phyloP scores from a whole-genome alignment of 306 rosid species.

The Senna tora region DNA sequence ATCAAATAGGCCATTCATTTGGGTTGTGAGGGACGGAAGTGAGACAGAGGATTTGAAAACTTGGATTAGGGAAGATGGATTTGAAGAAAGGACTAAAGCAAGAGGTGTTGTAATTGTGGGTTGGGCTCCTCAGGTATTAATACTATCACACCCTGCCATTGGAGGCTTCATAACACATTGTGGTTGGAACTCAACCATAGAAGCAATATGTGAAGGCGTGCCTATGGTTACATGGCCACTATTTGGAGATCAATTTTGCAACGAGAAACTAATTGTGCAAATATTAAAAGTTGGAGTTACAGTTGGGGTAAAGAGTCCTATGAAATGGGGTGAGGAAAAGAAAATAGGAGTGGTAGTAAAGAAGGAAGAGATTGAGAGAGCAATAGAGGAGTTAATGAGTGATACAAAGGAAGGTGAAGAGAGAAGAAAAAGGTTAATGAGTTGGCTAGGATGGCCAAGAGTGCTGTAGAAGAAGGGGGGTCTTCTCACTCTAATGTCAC shows the following conservation, averaged over 20 bases:
- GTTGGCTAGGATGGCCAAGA: slow-evolving; percentile 44
- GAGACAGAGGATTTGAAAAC: slow-evolving; percentile 40
- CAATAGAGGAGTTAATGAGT: slow-evolving; percentile 45
- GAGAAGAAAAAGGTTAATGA: slow-evolving; percentile 40
- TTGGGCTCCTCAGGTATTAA: slow-evolving; percentile 64
- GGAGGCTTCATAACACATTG: slow-evolving; percentile 67
- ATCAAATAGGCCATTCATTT: slow-evolving; percentile 56
- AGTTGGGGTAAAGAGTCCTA: slow-evolving; percentile 41
- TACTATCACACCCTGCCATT: slow-evolving; percentile 53
- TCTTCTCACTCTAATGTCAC: slow-evolving; percentile 51
- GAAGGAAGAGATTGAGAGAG: slow-evolving; percentile 46
- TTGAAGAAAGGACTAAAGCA: slow-evolving; percentile 45
- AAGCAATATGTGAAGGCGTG: slow-evolving; percentile 54
- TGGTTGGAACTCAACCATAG: slow-evolving; percentile 66
- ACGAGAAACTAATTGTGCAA: slow-evolving; percentile 42
- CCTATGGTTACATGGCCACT: slow-evolving; percentile 72
- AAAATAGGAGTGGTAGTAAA: slow-evolving; percentile 40
- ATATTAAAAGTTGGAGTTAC: slow-evolving; percentile 37
- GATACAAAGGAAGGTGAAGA: slow-evolving; percentile 42
- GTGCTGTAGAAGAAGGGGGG: slow-evolving; percentile 59
- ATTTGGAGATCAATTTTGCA: slow-evolving; percentile 55
- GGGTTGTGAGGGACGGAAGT: slow-evolving; percentile 52
- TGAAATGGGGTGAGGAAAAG: slow-evolving; percentile 39
- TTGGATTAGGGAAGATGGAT: slow-evolving; percentile 42
- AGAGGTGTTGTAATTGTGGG: slow-evolving; percentile 50